Evolutionary conservation across 805 yeast genomes (phyloP).

Genomic region (Starmerella ratchasimensis): DNA sequence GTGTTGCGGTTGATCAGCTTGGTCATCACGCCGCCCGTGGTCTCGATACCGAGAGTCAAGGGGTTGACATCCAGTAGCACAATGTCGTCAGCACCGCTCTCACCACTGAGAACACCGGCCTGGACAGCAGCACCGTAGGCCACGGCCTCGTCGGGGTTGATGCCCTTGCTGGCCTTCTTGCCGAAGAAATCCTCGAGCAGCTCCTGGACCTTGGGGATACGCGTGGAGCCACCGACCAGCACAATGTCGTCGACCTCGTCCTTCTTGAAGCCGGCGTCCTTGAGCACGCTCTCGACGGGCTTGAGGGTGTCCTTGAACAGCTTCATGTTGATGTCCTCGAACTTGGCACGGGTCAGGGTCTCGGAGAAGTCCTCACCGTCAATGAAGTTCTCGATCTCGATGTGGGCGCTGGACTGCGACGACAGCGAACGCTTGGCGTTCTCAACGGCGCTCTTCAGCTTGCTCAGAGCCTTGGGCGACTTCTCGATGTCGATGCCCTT

Average conservation of each 20-base stretch:
- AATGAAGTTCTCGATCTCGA: slow-evolving; percentile 87
- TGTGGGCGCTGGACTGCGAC: slow-evolving; percentile 86
- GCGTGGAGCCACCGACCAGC: slow-evolving; percentile 96
- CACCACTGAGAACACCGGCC: slow-evolving; percentile 95
- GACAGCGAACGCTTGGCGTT: slow-evolving; percentile 95
- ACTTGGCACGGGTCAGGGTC: slow-evolving; percentile 91
- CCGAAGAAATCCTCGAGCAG: slow-evolving; percentile 78
- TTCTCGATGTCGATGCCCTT: slow-evolving; percentile 68
- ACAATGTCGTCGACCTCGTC: slow-evolving; percentile 88
- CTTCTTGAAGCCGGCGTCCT: slow-evolving; percentile 81
- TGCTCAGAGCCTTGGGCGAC: slow-evolving; percentile 77
- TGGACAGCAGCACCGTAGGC: slow-evolving; percentile 99
- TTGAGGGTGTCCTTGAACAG: slow-evolving; percentile 86
- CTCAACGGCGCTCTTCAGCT: slow-evolving; percentile 94
- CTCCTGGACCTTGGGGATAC: slow-evolving; percentile 97
- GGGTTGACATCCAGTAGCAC: slow-evolving; percentile 89
- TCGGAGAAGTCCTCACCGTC: slow-evolving; percentile 95
- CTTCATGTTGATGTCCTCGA: slow-evolving; percentile 89
- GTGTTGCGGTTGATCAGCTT: slow-evolving; percentile 89
- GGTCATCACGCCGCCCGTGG: slow-evolving; percentile 96
- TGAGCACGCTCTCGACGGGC: slow-evolving; percentile 91
- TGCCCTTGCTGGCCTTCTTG: slow-evolving; percentile 92
- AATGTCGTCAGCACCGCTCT: slow-evolving; percentile 80
- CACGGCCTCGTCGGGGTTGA: slow-evolving; percentile 99
- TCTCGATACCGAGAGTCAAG: slow-evolving; percentile 88